These are phyloP conservation scores for Farysia itapuensis DNA, from an alignment of 1,284 basidiomycete genomes.

Conservation along the genomic window DNA sequence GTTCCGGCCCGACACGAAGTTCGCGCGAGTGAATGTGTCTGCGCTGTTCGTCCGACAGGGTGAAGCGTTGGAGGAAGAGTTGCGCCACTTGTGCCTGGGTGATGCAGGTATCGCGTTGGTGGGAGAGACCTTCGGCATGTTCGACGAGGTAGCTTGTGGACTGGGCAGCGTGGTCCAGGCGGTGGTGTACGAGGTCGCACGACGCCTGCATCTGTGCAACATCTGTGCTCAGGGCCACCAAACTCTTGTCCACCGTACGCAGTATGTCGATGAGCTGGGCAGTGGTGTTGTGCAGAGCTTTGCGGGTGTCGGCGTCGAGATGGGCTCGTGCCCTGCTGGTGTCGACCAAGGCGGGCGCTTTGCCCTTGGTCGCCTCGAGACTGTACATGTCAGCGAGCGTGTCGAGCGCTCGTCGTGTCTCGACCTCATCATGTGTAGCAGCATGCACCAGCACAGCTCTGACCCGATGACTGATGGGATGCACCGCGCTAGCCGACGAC, in stretches of 20 bases:
- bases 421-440: conserved; percentile 6
- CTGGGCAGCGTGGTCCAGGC: conserved; percentile 9
- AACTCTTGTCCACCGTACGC: conserved; percentile 76
- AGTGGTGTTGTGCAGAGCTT: conserved; percentile 75
- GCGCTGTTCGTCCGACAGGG: conserved; percentile 73
- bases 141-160: conserved; percentile 36
- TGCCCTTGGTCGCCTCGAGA: not conserved
- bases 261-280: conserved; percentile 78
- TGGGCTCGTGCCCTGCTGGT: conserved; percentile 71
- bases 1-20: conserved; percentile 70
- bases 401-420: conserved; percentile 13
- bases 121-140: conserved; percentile 27
- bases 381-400: conserved; percentile 25
- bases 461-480: conserved; percentile 12
- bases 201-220: conserved; percentile 19
- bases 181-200: conserved; percentile 23
- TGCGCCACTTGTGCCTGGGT: conserved; percentile 70
- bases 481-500: conserved; percentile 2
- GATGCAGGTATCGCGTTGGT: conserved; percentile 10
- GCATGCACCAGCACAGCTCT: conserved; percentile 17
- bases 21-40: conserved; percentile 77
- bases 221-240: conserved; percentile 24
- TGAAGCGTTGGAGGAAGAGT: conserved; percentile 81
- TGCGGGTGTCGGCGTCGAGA: conserved; percentile 80
- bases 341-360: conserved; percentile 11